phyloP scores from a whole-genome alignment of 495 filamentous ascomycete species.

The Cryomyces minteri region DNA sequence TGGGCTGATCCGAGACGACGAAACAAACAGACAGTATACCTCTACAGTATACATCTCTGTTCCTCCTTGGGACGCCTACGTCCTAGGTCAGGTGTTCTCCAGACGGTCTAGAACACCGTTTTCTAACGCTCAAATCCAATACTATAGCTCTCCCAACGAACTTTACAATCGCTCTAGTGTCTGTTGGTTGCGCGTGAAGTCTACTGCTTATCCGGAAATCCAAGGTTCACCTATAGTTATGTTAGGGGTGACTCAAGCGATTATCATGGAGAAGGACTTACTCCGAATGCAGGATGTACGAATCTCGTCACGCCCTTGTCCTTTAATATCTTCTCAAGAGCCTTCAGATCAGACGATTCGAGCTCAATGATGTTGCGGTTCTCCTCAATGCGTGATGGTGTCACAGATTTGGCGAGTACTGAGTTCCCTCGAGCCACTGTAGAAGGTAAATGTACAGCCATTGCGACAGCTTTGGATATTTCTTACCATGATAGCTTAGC shows the following conservation, averaged over 20 bases:
- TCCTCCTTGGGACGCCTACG: too few relatives aligned
- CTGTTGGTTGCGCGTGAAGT: too few relatives aligned
- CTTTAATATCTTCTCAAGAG: conserved; percentile 40
- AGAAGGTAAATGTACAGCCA: conserved; percentile 6
- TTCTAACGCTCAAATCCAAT: too few relatives aligned
- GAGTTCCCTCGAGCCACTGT: conserved; percentile 51
- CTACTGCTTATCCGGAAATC: conserved; percentile 53
- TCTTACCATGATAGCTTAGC: conserved; percentile 57
- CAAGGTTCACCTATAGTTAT: conserved; percentile 28
- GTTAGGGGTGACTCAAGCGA: too few relatives aligned
- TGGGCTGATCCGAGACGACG: too few relatives aligned
- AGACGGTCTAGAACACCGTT: too few relatives aligned
- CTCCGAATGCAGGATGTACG: conserved; percentile 62
- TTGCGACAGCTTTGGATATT: background rate
- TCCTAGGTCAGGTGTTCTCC: too few relatives aligned
- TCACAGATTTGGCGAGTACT: conserved; percentile 68
- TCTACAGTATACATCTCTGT: too few relatives aligned
- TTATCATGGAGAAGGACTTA: conserved; percentile 8
- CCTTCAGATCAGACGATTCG: conserved; percentile 43
- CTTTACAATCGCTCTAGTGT: too few relatives aligned
- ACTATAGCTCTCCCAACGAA: too few relatives aligned
- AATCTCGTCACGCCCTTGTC: conserved; percentile 46
- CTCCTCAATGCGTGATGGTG: conserved; percentile 50
- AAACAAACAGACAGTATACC: too few relatives aligned
- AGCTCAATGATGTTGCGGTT: conserved; percentile 54